Conservation (phyloP, 2,329 filamentous ascomycete species). For the Fusarium stilboides region DNA sequence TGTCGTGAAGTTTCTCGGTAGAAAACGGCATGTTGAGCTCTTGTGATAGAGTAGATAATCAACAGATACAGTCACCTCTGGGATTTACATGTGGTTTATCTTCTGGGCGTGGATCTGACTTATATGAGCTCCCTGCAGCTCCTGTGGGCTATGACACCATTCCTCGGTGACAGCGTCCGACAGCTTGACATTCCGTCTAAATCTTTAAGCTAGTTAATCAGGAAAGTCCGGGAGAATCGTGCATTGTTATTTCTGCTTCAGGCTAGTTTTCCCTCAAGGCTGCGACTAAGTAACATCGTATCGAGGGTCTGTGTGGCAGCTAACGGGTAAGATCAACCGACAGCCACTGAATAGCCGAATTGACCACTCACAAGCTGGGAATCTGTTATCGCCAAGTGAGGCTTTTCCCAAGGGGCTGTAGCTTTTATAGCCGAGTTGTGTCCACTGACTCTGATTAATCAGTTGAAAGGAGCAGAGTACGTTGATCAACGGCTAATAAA, state of each 20-base stretch:
- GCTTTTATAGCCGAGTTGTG: no score
- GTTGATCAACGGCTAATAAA: no score
- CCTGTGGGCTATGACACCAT: not conserved
- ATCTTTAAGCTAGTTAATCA: not conserved
- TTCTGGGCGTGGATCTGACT: slow-evolving; percentile 5
- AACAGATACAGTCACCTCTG: not conserved
- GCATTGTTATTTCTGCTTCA: not conserved
- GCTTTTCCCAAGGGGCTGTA: not conserved
- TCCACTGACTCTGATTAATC: no score
- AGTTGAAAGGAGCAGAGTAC: no score
- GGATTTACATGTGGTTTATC: not conserved
- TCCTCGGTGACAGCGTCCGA: no score
- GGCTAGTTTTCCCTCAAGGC: not conserved
- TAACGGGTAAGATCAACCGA: slow-evolving; percentile 2
- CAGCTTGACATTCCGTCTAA: not conserved
- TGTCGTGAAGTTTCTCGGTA: slow-evolving; percentile 10
- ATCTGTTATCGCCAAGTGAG: not conserved
- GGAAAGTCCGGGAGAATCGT: slow-evolving; percentile 3
- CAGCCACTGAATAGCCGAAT: slow-evolving; percentile 34
- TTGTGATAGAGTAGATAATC: not conserved
- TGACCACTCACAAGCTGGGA: slow-evolving; percentile 19
- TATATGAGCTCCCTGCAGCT: slow-evolving; percentile 20
- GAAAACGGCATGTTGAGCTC: slow-evolving; percentile 9
- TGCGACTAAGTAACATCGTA: not conserved
- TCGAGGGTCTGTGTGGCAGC: slow-evolving; percentile 16